These are phyloP conservation scores for Septoria linicola DNA, from an alignment of 2,329 filamentous ascomycete genomes.

Conservation along the genomic window DNA sequence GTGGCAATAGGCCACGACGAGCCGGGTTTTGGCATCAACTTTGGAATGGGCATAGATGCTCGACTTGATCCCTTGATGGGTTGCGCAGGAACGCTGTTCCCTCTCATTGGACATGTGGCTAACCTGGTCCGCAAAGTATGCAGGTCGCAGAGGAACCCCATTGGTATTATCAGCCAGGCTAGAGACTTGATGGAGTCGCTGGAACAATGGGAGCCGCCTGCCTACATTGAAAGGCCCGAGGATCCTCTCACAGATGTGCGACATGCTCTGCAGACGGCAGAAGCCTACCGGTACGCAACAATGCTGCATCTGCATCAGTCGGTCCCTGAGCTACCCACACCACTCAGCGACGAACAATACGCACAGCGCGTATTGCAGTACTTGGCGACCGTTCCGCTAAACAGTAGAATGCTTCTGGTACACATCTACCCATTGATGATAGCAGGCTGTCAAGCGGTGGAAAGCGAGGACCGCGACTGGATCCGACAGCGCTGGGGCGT, in stretches of 20 bases:
- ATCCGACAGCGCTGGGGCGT: conserved; percentile 61
- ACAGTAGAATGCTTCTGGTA: conserved; percentile 63
- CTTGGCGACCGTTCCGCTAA: conserved; percentile 62
- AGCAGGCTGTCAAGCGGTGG: conserved; percentile 63
- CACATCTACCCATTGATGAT: conserved; percentile 69
- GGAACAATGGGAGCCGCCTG: conserved; percentile 61
- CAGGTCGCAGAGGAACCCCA: conserved; percentile 56
- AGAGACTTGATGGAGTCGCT: conserved; percentile 61
- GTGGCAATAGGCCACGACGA: conserved; percentile 15
- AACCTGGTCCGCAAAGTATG: conserved; percentile 63
- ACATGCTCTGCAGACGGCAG: conserved; percentile 65
- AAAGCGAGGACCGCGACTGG: conserved; percentile 62
- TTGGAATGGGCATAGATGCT: conserved; percentile 44
- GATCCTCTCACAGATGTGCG: conserved; percentile 62
- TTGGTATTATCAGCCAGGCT: conserved; percentile 61
- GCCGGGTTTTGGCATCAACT: conserved; percentile 40
- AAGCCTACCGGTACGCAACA: conserved; percentile 67
- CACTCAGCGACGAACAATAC: conserved; percentile 54
- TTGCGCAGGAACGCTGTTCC: conserved; percentile 66
- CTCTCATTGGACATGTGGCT: conserved; percentile 65
- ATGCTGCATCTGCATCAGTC: conserved; percentile 66
- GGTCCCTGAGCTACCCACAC: conserved; percentile 64
- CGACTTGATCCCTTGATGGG: conserved; percentile 71
- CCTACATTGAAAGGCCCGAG: conserved; percentile 59
- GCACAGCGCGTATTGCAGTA: conserved; percentile 62